phyloP scores from a whole-genome alignment of 2,329 filamentous ascomycete genomes.

The Arthroderma sp. region DNA sequence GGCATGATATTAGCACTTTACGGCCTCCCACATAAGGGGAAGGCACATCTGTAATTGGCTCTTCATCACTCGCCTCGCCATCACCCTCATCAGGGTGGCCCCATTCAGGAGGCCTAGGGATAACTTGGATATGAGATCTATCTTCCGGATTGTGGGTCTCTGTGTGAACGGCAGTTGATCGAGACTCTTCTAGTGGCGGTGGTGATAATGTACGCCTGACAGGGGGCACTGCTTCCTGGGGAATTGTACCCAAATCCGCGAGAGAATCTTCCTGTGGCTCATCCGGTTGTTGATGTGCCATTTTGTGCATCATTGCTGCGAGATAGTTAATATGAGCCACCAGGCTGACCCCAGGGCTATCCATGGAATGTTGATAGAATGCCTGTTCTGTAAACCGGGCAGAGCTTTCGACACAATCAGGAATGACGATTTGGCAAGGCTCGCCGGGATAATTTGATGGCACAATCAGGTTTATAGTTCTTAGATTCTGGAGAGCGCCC shows the following conservation, averaged over 20 bases:
- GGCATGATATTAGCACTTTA: conserved; percentile 69
- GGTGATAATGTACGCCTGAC: background rate
- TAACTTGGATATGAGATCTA: conserved; percentile 55
- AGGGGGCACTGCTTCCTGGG: background rate
- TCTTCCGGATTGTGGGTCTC: conserved; percentile 12
- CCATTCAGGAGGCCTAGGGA: conserved; percentile 72
- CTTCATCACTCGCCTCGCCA: conserved; percentile 31
- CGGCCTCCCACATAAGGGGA: conserved; percentile 41
- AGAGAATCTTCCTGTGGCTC: background rate
- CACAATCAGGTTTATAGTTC: conserved; percentile 55
- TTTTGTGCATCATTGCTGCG: conserved; percentile 54
- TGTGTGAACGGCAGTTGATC: background rate
- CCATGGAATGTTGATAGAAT: conserved; percentile 48
- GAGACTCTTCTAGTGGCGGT: conserved; percentile 7
- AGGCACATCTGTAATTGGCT: conserved; percentile 23
- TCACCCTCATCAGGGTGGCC: conserved; percentile 34
- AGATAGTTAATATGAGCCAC: conserved; percentile 67
- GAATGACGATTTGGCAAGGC: conserved; percentile 52
- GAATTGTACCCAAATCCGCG: background rate
- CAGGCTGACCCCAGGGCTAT: conserved; percentile 50
- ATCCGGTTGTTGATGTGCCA: conserved; percentile 47
- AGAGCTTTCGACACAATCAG: conserved; percentile 48
- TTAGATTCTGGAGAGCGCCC: conserved; percentile 46
- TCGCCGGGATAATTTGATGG: conserved; percentile 62
- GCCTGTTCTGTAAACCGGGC: conserved; percentile 53